Percentiles rank a stretch among this genome's conserved stretches.
phyloP scores from a whole-genome alignment of 305 asterid genomes.

The Fraxinus ornus region DNA sequence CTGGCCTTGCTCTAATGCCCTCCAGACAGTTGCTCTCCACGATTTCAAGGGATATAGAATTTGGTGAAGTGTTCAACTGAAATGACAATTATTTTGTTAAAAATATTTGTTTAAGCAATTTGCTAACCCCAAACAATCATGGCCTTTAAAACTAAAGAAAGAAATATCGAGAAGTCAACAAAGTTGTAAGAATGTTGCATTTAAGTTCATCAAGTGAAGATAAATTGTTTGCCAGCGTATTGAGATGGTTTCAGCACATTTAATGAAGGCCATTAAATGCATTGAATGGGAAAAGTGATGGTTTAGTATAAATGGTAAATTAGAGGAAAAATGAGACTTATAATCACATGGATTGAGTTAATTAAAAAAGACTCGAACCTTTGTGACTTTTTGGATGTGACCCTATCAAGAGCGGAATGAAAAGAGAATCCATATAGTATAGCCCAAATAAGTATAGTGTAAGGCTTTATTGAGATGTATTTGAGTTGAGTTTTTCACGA shows the following conservation, averaged over 20 bases:
- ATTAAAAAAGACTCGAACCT: background rate
- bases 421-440: background rate
- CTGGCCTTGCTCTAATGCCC: background rate
- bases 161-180: background rate
- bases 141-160: background rate
- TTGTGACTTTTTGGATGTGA: background rate
- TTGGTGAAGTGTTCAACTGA: background rate
- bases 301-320: background rate
- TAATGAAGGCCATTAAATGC: background rate
- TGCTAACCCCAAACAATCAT: background rate
- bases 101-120: background rate
- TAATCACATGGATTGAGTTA: background rate
- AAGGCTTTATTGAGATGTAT: background rate
- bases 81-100: background rate
- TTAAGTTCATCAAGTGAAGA: background rate
- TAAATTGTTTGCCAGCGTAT: background rate
- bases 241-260: background rate
- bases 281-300: background rate
- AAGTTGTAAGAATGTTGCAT: background rate
- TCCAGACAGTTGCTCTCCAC: background rate
- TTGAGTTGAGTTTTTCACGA: conserved; percentile 11
- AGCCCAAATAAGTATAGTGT: background rate
- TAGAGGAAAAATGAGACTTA: background rate
- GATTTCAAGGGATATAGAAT: background rate
- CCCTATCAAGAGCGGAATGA: background rate